These are phyloP conservation scores for Inonotus obliquus DNA, from an alignment of 1,284 basidiomycete genomes.

Conservation along the genomic window DNA sequence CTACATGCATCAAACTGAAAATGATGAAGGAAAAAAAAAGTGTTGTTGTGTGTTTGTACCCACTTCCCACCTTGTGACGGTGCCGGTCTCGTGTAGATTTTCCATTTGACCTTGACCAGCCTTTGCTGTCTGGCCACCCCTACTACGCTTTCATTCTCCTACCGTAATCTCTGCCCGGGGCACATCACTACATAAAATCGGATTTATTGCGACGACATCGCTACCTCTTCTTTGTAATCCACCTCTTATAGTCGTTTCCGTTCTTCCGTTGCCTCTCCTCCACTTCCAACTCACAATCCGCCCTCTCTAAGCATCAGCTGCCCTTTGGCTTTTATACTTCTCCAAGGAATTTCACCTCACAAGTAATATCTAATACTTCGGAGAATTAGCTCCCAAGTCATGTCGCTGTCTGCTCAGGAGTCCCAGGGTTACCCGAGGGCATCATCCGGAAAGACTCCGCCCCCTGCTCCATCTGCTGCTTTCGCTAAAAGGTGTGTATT, in stretches of 20 bases:
- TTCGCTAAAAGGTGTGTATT: slow-evolving; percentile 73
- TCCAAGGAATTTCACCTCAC: slow-evolving; percentile 41
- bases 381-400: slow-evolving; percentile 62
- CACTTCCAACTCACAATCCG: background rate
- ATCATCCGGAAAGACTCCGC: slow-evolving; percentile 81
- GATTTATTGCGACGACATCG: slow-evolving; percentile 16
- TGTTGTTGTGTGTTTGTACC: slow-evolving; percentile 1
- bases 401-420: slow-evolving; percentile 83
- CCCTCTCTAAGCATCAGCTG: slow-evolving; percentile 1
- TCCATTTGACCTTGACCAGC: slow-evolving; percentile 4
- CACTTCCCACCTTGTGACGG: slow-evolving; percentile 12
- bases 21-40: too few relatives aligned
- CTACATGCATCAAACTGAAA: too few relatives aligned
- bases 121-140: slow-evolving; percentile 9
- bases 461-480: slow-evolving; percentile 83
- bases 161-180: slow-evolving; percentile 14
- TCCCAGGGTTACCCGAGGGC: slow-evolving; percentile 73
- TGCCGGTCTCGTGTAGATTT: background rate
- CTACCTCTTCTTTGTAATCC: slow-evolving; percentile 17
- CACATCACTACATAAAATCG: slow-evolving; percentile 19
- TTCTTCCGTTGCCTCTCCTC: slow-evolving; percentile 5
- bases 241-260: slow-evolving; percentile 20
- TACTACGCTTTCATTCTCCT: slow-evolving; percentile 8
- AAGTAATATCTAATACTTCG: slow-evolving; percentile 77
- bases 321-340: slow-evolving; percentile 14